Evolutionary conservation across 2,329 filamentous ascomycete species (phyloP).

Genomic region (Pseudopithomyces chartarum): DNA sequence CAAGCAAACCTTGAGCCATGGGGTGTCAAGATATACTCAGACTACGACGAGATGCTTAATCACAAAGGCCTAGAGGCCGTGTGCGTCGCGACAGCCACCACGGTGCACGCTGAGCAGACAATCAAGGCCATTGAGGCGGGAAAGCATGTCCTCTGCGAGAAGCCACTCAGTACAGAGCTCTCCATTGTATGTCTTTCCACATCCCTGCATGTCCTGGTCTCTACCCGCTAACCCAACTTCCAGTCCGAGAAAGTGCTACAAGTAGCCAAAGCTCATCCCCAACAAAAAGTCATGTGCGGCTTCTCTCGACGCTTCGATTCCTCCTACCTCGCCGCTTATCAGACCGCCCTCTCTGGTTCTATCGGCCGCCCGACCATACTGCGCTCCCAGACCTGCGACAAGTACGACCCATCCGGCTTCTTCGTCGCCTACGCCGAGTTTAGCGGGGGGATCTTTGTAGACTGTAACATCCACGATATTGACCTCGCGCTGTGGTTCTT

Average conservation of each 20-base stretch:
- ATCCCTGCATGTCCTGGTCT: not conserved
- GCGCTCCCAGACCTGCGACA: slow-evolving; percentile 70
- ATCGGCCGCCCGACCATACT: slow-evolving; percentile 67
- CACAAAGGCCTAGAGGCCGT: slow-evolving; percentile 61
- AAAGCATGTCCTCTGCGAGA: slow-evolving; percentile 65
- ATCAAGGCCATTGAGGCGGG: slow-evolving; percentile 61
- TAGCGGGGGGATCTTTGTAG: slow-evolving; percentile 72
- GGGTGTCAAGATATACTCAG: slow-evolving; percentile 58
- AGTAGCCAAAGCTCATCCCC: slow-evolving; percentile 59
- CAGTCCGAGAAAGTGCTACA: slow-evolving; percentile 66
- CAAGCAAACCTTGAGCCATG: slow-evolving; percentile 55
- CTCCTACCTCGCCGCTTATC: slow-evolving; percentile 65
- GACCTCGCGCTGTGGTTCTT: slow-evolving; percentile 70
- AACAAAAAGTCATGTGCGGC: slow-evolving; percentile 70
- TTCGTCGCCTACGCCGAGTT: slow-evolving; percentile 71
- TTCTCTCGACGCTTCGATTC: slow-evolving; percentile 70
- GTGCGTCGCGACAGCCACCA: slow-evolving; percentile 60
- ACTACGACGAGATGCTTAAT: slow-evolving; percentile 63
- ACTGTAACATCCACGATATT: slow-evolving; percentile 74
- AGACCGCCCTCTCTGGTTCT: slow-evolving; percentile 56
- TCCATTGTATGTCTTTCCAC: slow-evolving; percentile 56
- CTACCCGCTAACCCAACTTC: slow-evolving; percentile 5
- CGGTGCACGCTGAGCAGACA: slow-evolving; percentile 62
- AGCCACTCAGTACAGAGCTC: slow-evolving; percentile 63
- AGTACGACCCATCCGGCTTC: slow-evolving; percentile 67